Base-by-base conservation (phyloP, 768 basidiomycete species). In the Naganishia vaughanmartiniae region DNA sequence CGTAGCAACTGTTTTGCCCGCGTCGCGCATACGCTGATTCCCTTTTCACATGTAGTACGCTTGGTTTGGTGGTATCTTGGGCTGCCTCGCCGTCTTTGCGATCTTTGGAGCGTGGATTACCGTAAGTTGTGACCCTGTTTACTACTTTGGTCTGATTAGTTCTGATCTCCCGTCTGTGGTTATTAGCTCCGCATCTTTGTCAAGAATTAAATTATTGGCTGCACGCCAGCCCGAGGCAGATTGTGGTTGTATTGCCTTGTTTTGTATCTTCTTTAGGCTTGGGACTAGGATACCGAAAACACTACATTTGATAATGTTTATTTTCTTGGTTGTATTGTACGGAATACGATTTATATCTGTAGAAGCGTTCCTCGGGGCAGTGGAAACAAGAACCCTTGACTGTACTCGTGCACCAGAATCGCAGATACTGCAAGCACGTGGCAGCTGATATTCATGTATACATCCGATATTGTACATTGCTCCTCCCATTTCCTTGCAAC, bases 11-110 rank as follows among this genome's bases (percentile, higher is more conserved):
- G 36, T 63, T 46, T 33, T 54, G 9, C 42, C 65, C 1, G 30
- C 21, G 31, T 28, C 21, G 54, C 17, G 4, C 48, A 30, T 55
- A 30, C 46, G 70, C 58, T 66, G 24, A 54, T 45, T 46, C n/a
- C 68, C 46, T 26, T 42, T 60, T 28, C 12, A n/a, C 7, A 7
- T 85, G 85, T 53, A 79, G 76, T 90, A 87, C 75, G 83, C 83
- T n/a, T 93, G 92, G 93, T 98, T 98, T 79, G 83, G 86, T 46
- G 87, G 89, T 19, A 96, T 97, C 73, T 88, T 98, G 17, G 90
- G 88, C 0, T 85, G 84, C 39, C 85, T 98, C 0, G 87, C 87
- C 1, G 88, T 87, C 0, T 91, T 98, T 80, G 95, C 92, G 11
- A 72, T 90, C 65, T 80, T 93, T 31, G 92, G 91, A 19, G 78